Conservation (phyloP, 371 early-diverging fungal genomes). For the Syncephalastrum sp. region DNA sequence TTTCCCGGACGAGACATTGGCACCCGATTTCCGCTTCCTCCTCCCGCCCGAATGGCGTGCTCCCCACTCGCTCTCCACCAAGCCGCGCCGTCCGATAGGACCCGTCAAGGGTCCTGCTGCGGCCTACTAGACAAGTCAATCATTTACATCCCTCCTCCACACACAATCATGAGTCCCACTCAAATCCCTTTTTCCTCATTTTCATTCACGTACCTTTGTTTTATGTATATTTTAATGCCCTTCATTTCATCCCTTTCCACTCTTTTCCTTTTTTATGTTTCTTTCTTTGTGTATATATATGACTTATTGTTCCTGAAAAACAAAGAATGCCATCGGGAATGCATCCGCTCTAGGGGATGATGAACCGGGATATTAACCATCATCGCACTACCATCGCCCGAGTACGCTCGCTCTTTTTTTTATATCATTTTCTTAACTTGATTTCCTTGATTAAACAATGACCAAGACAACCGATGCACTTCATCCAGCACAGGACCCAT, state of each 20-base stretch:
- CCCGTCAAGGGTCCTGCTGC: slow-evolving; percentile 27
- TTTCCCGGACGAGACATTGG: slow-evolving; percentile 40
- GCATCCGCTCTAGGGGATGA: no score
- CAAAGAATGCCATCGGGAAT: no score
- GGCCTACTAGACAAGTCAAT: slow-evolving; percentile 23
- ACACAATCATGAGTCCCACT: background rate
- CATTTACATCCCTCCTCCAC: background rate
- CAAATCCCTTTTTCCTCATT: background rate
- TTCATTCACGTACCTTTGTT: background rate
- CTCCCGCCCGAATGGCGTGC: slow-evolving; percentile 60
- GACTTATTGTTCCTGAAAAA: no score
- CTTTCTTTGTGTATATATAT: slow-evolving; percentile 1
- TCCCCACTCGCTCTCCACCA: slow-evolving; percentile 49
- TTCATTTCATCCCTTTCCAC: background rate
- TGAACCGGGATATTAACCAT: no score
- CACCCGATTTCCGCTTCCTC: slow-evolving; percentile 47
- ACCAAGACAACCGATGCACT: no score
- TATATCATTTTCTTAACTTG: no score
- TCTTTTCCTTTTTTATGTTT: background rate
- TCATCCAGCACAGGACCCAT: no score
- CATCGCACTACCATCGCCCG: no score
- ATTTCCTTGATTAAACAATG: no score
- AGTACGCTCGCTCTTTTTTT: no score
- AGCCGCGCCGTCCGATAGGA: slow-evolving; percentile 46
- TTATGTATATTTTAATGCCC: background rate